These are phyloP conservation scores for Andrographis paniculata DNA, from an alignment of 305 asterid genomes.

Conservation along the genomic window DNA sequence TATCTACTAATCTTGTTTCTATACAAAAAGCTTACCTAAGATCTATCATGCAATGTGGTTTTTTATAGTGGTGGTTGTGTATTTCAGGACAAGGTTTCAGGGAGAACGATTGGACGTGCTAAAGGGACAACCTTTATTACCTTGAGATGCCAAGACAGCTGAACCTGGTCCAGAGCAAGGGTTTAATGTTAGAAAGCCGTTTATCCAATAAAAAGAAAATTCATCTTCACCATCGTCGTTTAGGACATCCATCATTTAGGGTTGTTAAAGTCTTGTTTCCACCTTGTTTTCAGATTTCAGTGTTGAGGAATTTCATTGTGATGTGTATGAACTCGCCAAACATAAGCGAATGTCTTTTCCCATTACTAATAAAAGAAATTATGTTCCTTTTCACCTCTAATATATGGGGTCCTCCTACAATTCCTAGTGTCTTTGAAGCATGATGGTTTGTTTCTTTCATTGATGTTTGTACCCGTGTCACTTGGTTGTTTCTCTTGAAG, in stretches of 20 bases:
- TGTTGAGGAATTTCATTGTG: background rate
- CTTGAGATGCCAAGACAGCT: no score
- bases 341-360: background rate
- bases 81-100: no score
- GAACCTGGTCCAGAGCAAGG: no score
- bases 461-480: conserved; percentile 1
- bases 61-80: no score
- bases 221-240: background rate
- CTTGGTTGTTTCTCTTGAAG: background rate
- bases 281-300: background rate
- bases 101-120: no score
- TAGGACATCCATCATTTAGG: conserved; percentile 1
- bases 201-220: no score
- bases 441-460: conserved; percentile 1
- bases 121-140: no score
- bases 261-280: background rate
- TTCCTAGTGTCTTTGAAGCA: background rate
- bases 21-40: no score
- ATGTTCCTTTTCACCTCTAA: background rate
- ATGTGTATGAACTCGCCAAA: conserved; percentile 1
- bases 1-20: no score
- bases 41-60: no score
- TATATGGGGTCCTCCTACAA: background rate
- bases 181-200: no score
- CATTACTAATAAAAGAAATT: background rate